Conservation (phyloP, 352 stramenopile genomes). For the Phytopythium litorale region DNA sequence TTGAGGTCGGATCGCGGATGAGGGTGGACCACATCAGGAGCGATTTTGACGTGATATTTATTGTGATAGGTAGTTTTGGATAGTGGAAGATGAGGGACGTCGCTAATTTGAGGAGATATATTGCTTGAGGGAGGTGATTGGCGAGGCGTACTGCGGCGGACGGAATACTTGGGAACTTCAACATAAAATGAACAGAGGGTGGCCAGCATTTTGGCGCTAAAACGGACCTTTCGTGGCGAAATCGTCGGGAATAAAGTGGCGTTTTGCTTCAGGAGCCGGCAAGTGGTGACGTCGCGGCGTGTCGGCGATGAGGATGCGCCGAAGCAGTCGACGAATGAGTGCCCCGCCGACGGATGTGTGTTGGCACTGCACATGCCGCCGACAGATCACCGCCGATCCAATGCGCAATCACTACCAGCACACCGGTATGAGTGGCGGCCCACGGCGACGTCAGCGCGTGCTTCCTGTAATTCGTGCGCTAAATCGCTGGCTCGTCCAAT, state of each 20-base stretch:
- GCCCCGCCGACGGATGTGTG: not conserved
- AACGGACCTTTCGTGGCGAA: not conserved
- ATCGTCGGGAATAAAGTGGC: not conserved
- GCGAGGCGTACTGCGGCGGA: not conserved
- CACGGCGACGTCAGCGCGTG: not conserved
- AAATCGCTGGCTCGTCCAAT: conserved; percentile 1
- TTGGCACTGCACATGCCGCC: not conserved
- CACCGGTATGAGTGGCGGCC: conserved; percentile 1
- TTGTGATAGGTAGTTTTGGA: not conserved
- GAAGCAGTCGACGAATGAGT: not conserved
- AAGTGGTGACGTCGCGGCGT: not conserved
- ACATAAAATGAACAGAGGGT: conserved; percentile 7
- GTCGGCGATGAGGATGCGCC: not conserved
- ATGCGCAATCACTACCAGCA: not conserved
- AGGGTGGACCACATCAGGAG: not conserved
- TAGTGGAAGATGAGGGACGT: not conserved
- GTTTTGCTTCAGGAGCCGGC: not conserved
- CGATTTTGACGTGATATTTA: not conserved
- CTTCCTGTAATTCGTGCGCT: not conserved
- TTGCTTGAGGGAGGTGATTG: not conserved
- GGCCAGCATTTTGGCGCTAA: not conserved
- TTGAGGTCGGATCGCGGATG: not conserved
- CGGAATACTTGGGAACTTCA: conserved; percentile 10
- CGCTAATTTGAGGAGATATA: not conserved
- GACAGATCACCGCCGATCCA: not conserved